phyloP scores from a whole-genome alignment of 108 stramenopile genomes.

The Nitzschia palea region DNA sequence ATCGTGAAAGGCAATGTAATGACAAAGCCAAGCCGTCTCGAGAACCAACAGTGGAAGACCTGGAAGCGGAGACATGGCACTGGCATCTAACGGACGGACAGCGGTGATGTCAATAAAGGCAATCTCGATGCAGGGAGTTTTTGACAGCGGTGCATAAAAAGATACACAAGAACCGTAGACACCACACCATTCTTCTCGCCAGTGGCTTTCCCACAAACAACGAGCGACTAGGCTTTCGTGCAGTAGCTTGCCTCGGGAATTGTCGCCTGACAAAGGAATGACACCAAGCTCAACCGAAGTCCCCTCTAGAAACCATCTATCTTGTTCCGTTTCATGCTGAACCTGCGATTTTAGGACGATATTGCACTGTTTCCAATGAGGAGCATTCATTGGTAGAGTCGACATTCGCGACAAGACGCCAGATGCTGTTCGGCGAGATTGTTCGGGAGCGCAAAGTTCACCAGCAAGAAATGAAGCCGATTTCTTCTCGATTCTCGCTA shows the following conservation, averaged over 20 bases:
- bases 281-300: constrained; percentile 68
- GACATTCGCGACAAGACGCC: constrained; percentile 65
- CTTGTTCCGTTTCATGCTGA: constrained; percentile 49
- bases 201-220: constrained; percentile 89
- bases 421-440: constrained; percentile 68
- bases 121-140: constrained; percentile 74
- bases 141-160: constrained; percentile 84
- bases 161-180: constrained; percentile 66
- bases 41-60: constrained; percentile 71
- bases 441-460: constrained; percentile 68
- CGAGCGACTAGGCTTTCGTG: constrained; percentile 73
- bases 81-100: constrained; percentile 51
- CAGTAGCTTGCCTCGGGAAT: constrained; percentile 31
- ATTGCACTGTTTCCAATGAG: constrained; percentile 32
- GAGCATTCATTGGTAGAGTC: constrained; percentile 33
- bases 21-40: constrained; percentile 83
- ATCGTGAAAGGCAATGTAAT: constrained; percentile 71
- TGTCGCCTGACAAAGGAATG: constrained; percentile 35
- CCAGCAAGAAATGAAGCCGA: constrained; percentile 46
- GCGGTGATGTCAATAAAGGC: constrained; percentile 58
- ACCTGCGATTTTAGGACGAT: constrained; percentile 50
- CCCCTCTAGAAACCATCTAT: constrained; percentile 75
- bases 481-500: constrained; percentile 38
- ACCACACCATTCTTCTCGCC: constrained; percentile 91
- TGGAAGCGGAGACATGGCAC: constrained; percentile 53